Evolutionary conservation across 495 filamentous ascomycete species (phyloP).

Genomic region (Mytilinidion resinicola): DNA sequence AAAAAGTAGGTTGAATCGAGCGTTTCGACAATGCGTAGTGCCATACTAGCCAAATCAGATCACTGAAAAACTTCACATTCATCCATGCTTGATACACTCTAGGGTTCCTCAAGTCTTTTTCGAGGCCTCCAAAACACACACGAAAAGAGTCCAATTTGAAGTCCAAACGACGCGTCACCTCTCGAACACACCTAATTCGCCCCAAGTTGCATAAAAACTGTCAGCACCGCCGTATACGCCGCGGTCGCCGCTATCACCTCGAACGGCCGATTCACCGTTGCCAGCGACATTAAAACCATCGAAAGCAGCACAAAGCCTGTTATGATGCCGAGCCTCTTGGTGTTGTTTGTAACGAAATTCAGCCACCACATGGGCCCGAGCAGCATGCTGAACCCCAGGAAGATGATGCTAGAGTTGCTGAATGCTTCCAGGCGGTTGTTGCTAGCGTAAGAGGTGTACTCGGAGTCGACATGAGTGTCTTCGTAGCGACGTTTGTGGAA

Average conservation of each 20-base stretch:
- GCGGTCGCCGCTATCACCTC: slow-evolving; percentile 12
- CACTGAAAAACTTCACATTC: too few relatives aligned
- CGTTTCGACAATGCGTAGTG: too few relatives aligned
- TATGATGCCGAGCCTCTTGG: slow-evolving; percentile 2
- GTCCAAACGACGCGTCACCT: too few relatives aligned
- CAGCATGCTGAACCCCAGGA: slow-evolving; percentile 3
- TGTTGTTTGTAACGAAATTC: slow-evolving; percentile 3
- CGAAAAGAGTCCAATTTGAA: too few relatives aligned
- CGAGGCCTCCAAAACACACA: too few relatives aligned
- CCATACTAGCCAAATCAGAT: too few relatives aligned
- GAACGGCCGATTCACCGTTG: slow-evolving; percentile 8
- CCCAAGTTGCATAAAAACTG: slow-evolving; percentile 13
- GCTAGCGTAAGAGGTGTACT: not conserved
- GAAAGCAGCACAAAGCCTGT: slow-evolving; percentile 11
- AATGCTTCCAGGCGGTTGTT: slow-evolving; percentile 1
- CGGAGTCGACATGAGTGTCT: not conserved
- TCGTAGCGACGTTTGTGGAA: not conserved
- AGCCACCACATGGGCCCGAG: slow-evolving; percentile 20
- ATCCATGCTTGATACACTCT: too few relatives aligned
- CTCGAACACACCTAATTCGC: too few relatives aligned
- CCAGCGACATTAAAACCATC: slow-evolving; percentile 8
- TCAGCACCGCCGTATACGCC: slow-evolving; percentile 13
- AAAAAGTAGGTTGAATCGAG: too few relatives aligned
- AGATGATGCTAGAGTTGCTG: slow-evolving; percentile 8
- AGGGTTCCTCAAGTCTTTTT: too few relatives aligned